Evolutionary conservation across 192 early-diverging fungal genomes (phyloP), one percentile per base, ranked within the genome.

Genomic region (Podila clonocystis): DNA sequence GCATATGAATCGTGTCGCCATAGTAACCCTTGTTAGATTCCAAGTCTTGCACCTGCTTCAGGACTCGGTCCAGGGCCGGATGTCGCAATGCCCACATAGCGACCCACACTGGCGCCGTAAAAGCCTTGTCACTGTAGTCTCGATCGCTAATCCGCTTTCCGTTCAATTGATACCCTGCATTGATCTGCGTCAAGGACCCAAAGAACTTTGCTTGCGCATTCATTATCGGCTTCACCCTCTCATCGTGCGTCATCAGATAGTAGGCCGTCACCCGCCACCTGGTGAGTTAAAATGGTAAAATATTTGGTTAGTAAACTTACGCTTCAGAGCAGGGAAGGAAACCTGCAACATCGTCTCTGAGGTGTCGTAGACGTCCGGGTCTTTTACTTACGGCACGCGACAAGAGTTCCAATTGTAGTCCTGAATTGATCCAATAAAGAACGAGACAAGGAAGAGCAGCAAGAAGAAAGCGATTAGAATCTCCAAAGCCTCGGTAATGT

Each of bases 321-420:
- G 9, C 34, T 36, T 36, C 9, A 36, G 34, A 36, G 34, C 8
- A 36, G 34, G 34, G 34, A 0, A 36, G 34, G 34, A 36, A 36
- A 36, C 34, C 8, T 61, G 29, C 33, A 61, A 17, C 59, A 61
- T 19, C 59, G 3, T 30, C 59, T 61, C 59, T 29, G 33, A 61
- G 13, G 59, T 0, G 4, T 61, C 30, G 5, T 29, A 61, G 59
- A 61, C 6, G 0, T 61, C 4, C 59, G 15, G 59, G 59, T 24
- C 59, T 33, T 61, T 61, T 17, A 61, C 59, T 61, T 61, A 61
- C 34, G 84, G 84, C 15, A 85, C 84, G 59, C 84, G 82, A 31
- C 84, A 85, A n/a, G 84, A 85, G 29, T 85, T 85, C 84, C 84
- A 85, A 34, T 85, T 85, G 58, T 83, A 85, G 59, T 79, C 68